Percentiles rank a stretch among this genome's conserved stretches.
Evolutionary conservation across 1,284 basidiomycete species (phyloP).

Genomic region (Puccinia triticina): DNA sequence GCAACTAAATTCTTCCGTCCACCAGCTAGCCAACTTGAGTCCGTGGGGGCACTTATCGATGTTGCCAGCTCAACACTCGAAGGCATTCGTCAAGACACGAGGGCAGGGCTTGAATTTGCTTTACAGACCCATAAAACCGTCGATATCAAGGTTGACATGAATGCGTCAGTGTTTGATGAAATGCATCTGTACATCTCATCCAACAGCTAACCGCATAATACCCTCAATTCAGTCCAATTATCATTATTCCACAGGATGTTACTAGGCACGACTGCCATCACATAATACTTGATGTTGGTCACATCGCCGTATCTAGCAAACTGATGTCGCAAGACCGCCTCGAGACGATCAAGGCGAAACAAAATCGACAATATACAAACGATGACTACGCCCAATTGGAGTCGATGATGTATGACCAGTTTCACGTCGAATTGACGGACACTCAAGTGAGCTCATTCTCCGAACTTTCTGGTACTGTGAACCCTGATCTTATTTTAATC

Average conservation of each 20-base stretch:
- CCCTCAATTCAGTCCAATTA: constrained; percentile 69
- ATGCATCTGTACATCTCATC: neutral
- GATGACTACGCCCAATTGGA: constrained; percentile 87
- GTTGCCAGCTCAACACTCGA: constrained; percentile 94
- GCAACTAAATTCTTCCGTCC: constrained; percentile 92
- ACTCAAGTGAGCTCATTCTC: constrained; percentile 71
- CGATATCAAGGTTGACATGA: constrained; percentile 92
- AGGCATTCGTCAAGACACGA: constrained; percentile 89
- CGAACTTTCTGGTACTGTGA: neutral
- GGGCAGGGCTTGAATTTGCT: constrained; percentile 91
- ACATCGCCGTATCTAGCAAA: constrained; percentile 89
- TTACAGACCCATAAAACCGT: constrained; percentile 91
- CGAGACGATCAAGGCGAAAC: constrained; percentile 79
- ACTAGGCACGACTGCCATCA: constrained; percentile 78
- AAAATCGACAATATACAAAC: constrained; percentile 81
- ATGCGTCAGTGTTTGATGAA: constrained; percentile 65
- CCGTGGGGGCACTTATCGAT: constrained; percentile 72
- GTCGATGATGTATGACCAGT: constrained; percentile 93
- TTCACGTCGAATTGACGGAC: constrained; percentile 80
- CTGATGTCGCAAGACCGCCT: constrained; percentile 82
- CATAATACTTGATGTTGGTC: constrained; percentile 92
- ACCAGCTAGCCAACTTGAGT: constrained; percentile 91
- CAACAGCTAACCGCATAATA: neutral
- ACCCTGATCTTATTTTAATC: neutral
- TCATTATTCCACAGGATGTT: constrained; percentile 88